These are phyloP conservation scores for Backusella westeae DNA, from an alignment of 192 early-diverging fungal genomes.

Conservation along the genomic window DNA sequence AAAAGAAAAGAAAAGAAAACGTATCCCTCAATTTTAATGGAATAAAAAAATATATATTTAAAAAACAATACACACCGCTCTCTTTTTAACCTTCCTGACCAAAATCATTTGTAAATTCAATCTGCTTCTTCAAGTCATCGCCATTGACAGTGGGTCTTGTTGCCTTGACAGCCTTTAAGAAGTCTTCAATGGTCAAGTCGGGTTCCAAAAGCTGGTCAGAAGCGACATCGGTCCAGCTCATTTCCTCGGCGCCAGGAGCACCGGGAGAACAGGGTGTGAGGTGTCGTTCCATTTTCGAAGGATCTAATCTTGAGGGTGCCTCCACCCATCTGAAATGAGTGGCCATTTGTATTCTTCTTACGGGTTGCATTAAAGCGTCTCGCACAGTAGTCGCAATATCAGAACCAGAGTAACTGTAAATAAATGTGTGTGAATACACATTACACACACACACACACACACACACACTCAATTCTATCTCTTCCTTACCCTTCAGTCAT, in stretches of 20 bases:
- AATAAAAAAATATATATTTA: no score
- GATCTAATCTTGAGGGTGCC: slow-evolving; percentile 59
- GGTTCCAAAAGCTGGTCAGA: slow-evolving; percentile 92
- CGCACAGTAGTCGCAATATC: slow-evolving; percentile 90
- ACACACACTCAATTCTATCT: not conserved
- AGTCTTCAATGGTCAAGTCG: slow-evolving; percentile 80
- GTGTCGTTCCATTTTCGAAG: slow-evolving; percentile 46
- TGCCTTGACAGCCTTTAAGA: slow-evolving; percentile 75
- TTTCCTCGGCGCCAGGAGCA: slow-evolving; percentile 81
- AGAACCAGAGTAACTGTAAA: slow-evolving; percentile 12
- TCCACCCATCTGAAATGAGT: slow-evolving; percentile 84
- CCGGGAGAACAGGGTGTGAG: slow-evolving; percentile 96
- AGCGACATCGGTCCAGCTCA: slow-evolving; percentile 84
- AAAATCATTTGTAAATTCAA: slow-evolving; percentile 90
- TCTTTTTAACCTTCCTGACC: slow-evolving; percentile 29
- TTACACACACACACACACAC: not conserved
- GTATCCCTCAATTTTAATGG: no score
- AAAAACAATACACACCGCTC: not conserved
- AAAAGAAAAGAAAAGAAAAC: no score
- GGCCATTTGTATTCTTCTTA: slow-evolving; percentile 92
- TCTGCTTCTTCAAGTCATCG: slow-evolving; percentile 77
- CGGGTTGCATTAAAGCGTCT: slow-evolving; percentile 97
- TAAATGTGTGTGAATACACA: not conserved
- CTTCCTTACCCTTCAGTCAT: slow-evolving; percentile 72
- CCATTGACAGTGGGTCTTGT: slow-evolving; percentile 82